Evolutionary conservation across 2,329 filamentous ascomycete species (phyloP), one percentile per base, ranked within the genome.

Genomic region (Xylariaceae sp.): DNA sequence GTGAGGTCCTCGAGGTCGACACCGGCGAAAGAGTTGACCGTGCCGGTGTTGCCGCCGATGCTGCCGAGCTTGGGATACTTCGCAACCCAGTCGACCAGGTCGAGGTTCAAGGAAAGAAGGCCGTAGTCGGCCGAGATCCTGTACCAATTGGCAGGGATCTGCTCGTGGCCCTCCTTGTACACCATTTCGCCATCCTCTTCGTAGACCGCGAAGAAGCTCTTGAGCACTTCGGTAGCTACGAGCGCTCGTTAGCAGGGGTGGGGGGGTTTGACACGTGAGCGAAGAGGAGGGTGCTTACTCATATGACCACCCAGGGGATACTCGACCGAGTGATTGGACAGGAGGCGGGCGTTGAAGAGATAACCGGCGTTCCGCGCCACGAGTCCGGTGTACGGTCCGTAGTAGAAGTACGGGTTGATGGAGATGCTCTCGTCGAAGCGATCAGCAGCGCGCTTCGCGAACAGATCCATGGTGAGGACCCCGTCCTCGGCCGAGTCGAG

Each of bases 351-450:
- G 2, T 64, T 50, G 45, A 75, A 75, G 15, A 66, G 52, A 45
- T 66, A 73, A 2, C 68, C 73, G 11, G 73, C 91, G 36, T 74
- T 72, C 0, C 70, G 66, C 6, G 65, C 67, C 16, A 75, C 53
- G 39, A 74, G 61, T 12, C 74, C 74, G 2, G 69, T 73, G 39
- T 71, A 67, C 2, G 73, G 75, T 1, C 73, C 73, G 38, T 72
- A 76, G 59, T 73, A 79, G 54, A 76, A 77, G 36, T 72, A 63
- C 0, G 74, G 73, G 52, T 79, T 79, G 19, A 64, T 68, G 18
- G 60, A 56, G 9, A 76, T 66, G 31, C 65, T 71, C 50, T 77
- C 60, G 12, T 71, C 48, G 52, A 71, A 74, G 3, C 73, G 67
- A 12, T 62, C 53, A 9, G 65, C 63, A 9, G 69, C 67, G 29